Base-by-base conservation (phyloP, 225 moss, liverwort and hornwort genomes). In the Physcomitrium patens region DNA sequence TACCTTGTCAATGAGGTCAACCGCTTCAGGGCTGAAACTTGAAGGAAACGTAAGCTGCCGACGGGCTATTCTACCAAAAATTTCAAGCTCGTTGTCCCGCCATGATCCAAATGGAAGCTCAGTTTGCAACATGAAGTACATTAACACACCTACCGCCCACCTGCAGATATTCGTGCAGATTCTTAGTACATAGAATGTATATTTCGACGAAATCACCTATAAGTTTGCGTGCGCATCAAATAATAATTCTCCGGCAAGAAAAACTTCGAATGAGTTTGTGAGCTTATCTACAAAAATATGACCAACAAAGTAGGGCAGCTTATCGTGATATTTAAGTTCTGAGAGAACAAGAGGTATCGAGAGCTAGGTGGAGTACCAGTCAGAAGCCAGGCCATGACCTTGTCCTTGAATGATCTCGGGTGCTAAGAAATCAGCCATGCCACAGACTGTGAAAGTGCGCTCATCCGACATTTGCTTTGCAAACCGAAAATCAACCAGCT, bases 371-470 rank as follows among this genome's bases (percentile, higher is more conserved):
- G 46, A 59, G 68, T 57, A 90, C 87, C 90, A 90, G 74, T 90
- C 90, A 47, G 90, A 84, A 71, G 87, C 87, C 24, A 87, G 70
- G 58, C 87, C 82, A 62, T 90, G 85, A 19, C 90, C 90, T 61
- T 65, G 78, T 48, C 90, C 90, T 74, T 83, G 80, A 16, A 90
- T 74, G 16, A 90, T 81, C 71, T 90, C 90, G 0, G 90, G 90
- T 31, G 87, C 87, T 70, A 90, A 70, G 65, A 85, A 90, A 80
- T 90, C 90, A 65, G 90, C 90, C 90, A 90, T 90, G 70, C 90
- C 90, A 49, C 87, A 87, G 22, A 90, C 77, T 0, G 90, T 85
- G 78, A 90, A 87, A 1, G 90, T 87, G 27, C 68, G 87, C 47
- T 85, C 81, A 14, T 85, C 75, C 2, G 67, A 82, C 82, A 90